phyloP scores from a whole-genome alignment of 495 filamentous ascomycete genomes.

The Daldinia concentrica region DNA sequence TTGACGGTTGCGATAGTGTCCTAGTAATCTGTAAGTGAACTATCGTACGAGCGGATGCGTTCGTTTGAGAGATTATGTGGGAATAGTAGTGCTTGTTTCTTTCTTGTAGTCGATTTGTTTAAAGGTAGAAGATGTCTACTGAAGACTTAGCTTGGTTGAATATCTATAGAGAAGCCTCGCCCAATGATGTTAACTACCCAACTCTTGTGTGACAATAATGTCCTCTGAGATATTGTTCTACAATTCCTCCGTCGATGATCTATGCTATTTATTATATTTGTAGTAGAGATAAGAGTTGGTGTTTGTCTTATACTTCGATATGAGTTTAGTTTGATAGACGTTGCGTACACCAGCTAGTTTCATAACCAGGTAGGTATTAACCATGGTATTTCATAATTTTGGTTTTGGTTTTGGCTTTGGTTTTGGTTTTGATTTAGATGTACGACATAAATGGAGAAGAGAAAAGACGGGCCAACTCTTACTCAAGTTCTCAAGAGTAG shows the following conservation, averaged over 20 bases:
- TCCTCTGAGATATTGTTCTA: background rate
- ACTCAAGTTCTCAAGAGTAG: background rate
- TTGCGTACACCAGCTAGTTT: too few relatives aligned
- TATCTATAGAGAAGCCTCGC: background rate
- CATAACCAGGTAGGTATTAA: too few relatives aligned
- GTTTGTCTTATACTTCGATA: too few relatives aligned
- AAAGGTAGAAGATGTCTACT: background rate
- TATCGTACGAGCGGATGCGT: background rate
- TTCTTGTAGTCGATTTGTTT: background rate
- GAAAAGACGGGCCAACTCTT: background rate
- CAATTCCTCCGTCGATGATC: background rate
- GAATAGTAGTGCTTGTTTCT: background rate
- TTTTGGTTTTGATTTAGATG: too few relatives aligned
- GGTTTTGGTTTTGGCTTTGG: too few relatives aligned
- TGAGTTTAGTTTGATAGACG: too few relatives aligned
- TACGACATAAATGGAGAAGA: too few relatives aligned
- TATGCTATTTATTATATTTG: background rate
- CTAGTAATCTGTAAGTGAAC: background rate
- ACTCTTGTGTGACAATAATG: background rate
- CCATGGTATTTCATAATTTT: too few relatives aligned
- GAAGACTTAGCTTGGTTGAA: background rate
- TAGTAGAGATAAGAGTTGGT: too few relatives aligned
- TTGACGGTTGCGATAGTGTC: background rate
- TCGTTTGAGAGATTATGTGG: background rate
- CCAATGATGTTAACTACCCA: background rate